phyloP scores from a whole-genome alignment of 2,329 filamentous ascomycete species.

The Catunica adiposa region DNA sequence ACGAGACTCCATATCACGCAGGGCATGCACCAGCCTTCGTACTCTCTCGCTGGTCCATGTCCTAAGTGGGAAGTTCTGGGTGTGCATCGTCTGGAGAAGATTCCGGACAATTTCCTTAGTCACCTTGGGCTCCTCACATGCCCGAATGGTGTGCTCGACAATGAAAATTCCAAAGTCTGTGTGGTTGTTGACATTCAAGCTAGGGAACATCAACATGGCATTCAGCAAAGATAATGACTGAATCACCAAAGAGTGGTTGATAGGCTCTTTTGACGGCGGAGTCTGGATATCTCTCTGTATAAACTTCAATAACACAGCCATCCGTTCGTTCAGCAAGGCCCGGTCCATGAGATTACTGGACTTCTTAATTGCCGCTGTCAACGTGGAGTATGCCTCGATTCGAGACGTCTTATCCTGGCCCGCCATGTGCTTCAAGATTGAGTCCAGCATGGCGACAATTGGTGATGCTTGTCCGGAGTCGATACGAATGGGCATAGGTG shows the following conservation, averaged over 20 bases:
- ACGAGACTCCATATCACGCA: slow-evolving; percentile 57
- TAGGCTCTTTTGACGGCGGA: slow-evolving; percentile 35
- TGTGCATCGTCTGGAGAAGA: slow-evolving; percentile 63
- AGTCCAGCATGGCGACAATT: slow-evolving; percentile 67
- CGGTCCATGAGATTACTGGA: slow-evolving; percentile 70
- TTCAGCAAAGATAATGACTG: slow-evolving; percentile 65
- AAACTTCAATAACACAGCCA: slow-evolving; percentile 62
- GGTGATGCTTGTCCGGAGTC: slow-evolving; percentile 20
- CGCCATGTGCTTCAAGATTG: slow-evolving; percentile 64
- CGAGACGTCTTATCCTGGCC: slow-evolving; percentile 54
- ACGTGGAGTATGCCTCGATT: slow-evolving; percentile 71
- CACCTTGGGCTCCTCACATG: slow-evolving; percentile 48
- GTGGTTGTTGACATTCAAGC: slow-evolving; percentile 52
- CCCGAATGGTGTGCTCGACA: slow-evolving; percentile 61
- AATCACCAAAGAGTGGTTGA: slow-evolving; percentile 54
- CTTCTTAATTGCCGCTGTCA: slow-evolving; percentile 58
- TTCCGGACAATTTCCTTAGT: slow-evolving; percentile 67
- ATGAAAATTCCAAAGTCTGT: slow-evolving; percentile 68
- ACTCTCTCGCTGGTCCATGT: slow-evolving; percentile 59
- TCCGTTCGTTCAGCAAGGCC: slow-evolving; percentile 56
- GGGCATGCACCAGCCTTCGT: slow-evolving; percentile 49
- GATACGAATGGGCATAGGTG: slow-evolving; percentile 31
- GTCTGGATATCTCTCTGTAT: slow-evolving; percentile 65
- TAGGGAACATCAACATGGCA: slow-evolving; percentile 57
- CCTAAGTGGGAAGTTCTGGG: slow-evolving; percentile 61